phyloP scores from a whole-genome alignment of 2,329 filamentous ascomycete species.

The Alternaria sp. region DNA sequence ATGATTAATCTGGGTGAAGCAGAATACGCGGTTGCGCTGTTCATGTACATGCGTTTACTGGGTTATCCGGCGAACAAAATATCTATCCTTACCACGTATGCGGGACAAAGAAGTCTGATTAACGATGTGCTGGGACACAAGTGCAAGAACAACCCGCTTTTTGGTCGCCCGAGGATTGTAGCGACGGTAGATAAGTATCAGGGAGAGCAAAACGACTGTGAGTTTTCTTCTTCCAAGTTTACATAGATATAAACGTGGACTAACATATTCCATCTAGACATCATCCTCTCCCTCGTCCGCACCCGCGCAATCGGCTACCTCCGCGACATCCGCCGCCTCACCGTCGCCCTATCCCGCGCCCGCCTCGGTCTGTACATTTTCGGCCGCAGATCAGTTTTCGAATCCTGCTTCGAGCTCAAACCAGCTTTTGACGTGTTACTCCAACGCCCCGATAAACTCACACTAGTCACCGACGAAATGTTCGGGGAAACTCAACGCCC shows the following conservation, averaged over 20 bases:
- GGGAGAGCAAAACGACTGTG: conserved; percentile 98
- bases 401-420: conserved; percentile 84
- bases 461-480: conserved; percentile 84
- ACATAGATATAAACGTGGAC: background rate
- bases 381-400: conserved; percentile 86
- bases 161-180: conserved; percentile 87
- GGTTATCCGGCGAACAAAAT: conserved; percentile 88
- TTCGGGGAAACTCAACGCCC: conserved; percentile 71
- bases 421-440: conserved; percentile 84
- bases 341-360: conserved; percentile 91
- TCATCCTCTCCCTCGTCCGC: conserved; percentile 91
- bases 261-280: conserved; percentile 63
- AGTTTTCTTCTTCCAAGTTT: conserved; percentile 53
- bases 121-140: conserved; percentile 84
- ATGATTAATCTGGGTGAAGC: conserved; percentile 96
- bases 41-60: conserved; percentile 95
- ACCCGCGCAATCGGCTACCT: conserved; percentile 91
- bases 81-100: conserved; percentile 90
- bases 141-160: conserved; percentile 82
- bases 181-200: conserved; percentile 99
- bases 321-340: conserved; percentile 89
- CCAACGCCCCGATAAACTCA: conserved; percentile 79
- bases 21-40: conserved; percentile 94
- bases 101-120: conserved; percentile 87
- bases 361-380: conserved; percentile 91